Evolutionary conservation across 805 yeast genomes (phyloP).

Genomic region (Cyberlindnera suaveolens): DNA sequence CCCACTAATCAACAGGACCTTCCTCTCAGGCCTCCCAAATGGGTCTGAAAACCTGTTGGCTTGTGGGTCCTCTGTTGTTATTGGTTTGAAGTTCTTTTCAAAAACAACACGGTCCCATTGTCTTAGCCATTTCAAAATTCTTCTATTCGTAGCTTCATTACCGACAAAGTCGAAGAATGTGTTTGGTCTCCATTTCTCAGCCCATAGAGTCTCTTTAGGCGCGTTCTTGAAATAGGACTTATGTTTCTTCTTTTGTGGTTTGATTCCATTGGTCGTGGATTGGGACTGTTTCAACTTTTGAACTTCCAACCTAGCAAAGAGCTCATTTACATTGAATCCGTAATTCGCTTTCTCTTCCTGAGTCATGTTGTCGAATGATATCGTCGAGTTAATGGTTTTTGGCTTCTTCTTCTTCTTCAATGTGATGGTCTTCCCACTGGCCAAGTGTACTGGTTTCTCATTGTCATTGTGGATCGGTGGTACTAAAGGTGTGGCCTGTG

Average conservation of each 20-base stretch:
- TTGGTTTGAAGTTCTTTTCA: conserved; percentile 34
- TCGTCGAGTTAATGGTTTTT: neutral
- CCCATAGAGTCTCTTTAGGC: conserved; percentile 30
- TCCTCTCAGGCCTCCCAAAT: conserved; percentile 51
- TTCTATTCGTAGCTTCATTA: conserved; percentile 57
- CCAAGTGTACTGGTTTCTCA: conserved; percentile 11
- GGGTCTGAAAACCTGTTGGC: conserved; percentile 33
- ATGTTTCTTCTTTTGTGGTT: neutral
- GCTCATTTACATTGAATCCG: conserved; percentile 33
- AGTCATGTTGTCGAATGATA: neutral
- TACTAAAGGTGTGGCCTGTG: neutral
- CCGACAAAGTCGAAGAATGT: conserved; percentile 64
- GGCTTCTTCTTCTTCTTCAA: conserved; percentile 8
- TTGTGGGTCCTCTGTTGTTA: conserved; percentile 9
- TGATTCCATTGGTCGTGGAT: neutral
- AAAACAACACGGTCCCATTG: conserved; percentile 61
- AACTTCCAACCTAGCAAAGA: conserved; percentile 28
- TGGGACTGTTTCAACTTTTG: conserved; percentile 12
- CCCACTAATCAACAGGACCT: conserved; percentile 74
- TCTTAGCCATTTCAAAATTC: conserved; percentile 55
- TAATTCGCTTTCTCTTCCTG: conserved; percentile 16
- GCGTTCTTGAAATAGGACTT: conserved; percentile 1
- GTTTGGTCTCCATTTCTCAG: conserved; percentile 65
- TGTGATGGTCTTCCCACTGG: conserved; percentile 16
- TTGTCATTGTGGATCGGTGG: conserved; percentile 4